Conservation (phyloP, 148 eudicot species). For the Diospyros lotus region DNA sequence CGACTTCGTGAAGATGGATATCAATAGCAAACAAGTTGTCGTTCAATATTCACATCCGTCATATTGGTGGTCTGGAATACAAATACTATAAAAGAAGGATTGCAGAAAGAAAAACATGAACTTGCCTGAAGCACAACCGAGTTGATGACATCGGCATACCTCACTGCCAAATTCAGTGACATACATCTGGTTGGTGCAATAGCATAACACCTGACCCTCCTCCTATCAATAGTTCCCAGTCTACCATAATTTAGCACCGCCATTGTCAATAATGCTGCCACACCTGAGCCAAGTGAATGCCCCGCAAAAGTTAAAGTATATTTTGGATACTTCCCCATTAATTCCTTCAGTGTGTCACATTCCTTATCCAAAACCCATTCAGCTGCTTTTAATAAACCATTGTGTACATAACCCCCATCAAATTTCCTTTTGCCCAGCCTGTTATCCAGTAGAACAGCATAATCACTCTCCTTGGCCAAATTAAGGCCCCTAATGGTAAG, state of each 20-base stretch:
- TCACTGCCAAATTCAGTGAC: slow-evolving; percentile 91
- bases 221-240: slow-evolving; percentile 68
- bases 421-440: slow-evolving; percentile 80
- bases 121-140: slow-evolving; percentile 92
- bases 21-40: background rate
- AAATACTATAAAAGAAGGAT: background rate
- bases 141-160: slow-evolving; percentile 94
- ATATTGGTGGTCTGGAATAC: background rate
- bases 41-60: background rate
- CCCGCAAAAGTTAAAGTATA: slow-evolving; percentile 83
- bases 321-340: slow-evolving; percentile 55
- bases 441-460: slow-evolving; percentile 79
- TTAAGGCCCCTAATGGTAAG: slow-evolving; percentile 86
- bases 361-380: slow-evolving; percentile 70
- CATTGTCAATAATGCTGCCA: slow-evolving; percentile 75
- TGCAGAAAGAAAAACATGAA: slow-evolving; percentile 1
- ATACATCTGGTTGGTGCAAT: slow-evolving; percentile 97
- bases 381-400: slow-evolving; percentile 82
- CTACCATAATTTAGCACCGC: slow-evolving; percentile 57
- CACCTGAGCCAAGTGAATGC: slow-evolving; percentile 97
- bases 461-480: slow-evolving; percentile 82
- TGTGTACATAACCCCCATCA: slow-evolving; percentile 96
- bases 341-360: slow-evolving; percentile 55
- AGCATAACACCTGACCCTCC: slow-evolving; percentile 80
- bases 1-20: background rate